Conservation (phyloP, 2,329 filamentous ascomycete genomes). For the Calonectria multiphialidica region DNA sequence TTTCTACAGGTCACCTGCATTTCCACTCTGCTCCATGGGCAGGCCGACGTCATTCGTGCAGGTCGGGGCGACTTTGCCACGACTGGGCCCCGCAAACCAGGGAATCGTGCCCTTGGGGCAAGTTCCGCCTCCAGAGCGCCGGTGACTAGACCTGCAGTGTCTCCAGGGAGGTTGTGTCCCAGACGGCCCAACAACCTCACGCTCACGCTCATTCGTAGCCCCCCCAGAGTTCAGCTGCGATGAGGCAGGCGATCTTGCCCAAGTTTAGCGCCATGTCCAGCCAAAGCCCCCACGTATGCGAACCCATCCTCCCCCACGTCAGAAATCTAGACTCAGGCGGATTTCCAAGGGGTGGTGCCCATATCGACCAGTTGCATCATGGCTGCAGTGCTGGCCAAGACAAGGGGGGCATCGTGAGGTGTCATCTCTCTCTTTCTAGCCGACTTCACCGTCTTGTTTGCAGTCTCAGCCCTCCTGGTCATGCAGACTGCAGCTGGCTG, state of each 20-base stretch:
- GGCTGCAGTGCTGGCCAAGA: not conserved
- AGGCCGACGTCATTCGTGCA: constrained; percentile 18
- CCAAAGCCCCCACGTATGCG: constrained; percentile 20
- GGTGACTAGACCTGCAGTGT: constrained; percentile 6
- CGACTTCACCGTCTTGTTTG: constrained; percentile 3
- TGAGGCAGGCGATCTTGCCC: constrained; percentile 21
- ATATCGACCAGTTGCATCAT: constrained; percentile 3
- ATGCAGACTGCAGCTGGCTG: not conserved
- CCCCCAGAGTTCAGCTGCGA: constrained; percentile 17
- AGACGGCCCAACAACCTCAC: not conserved
- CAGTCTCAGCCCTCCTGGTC: constrained; percentile 1
- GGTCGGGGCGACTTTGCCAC: not conserved
- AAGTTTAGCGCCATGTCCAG: not conserved
- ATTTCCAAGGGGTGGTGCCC: not conserved
- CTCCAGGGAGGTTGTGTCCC: not conserved
- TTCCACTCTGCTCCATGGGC: not conserved
- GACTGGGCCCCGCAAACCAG: not conserved
- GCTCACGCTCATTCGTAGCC: not conserved
- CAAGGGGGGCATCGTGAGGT: constrained; percentile 7
- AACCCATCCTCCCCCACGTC: constrained; percentile 17
- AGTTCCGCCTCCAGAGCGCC: constrained; percentile 11
- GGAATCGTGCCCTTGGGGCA: constrained; percentile 1
- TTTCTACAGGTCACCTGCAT: constrained; percentile 18
- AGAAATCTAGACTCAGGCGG: not conserved
- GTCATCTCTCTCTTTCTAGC: not conserved